Percentiles rank a stretch among this genome's conserved stretches.
Evolutionary conservation across 2,329 filamentous ascomycete genomes (phyloP).

Genomic region (Orbilia blumenaviensis): DNA sequence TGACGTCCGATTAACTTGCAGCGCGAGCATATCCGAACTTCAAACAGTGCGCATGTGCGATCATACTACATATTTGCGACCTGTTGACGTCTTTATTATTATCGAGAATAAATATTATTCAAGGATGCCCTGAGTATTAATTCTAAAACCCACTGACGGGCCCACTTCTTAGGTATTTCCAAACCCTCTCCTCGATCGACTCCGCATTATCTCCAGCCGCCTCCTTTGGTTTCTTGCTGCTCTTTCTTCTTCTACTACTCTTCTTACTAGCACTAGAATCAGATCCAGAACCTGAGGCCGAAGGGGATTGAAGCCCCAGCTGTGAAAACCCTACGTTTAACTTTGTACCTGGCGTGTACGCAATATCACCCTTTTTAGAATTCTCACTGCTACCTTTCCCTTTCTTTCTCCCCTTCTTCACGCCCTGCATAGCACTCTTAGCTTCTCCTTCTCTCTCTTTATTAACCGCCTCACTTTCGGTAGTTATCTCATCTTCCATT

Average conservation of each 20-base stretch:
- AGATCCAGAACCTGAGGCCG: background rate
- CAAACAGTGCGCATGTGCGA: no score
- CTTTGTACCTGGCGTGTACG: conserved; percentile 1
- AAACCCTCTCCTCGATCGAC: conserved; percentile 29
- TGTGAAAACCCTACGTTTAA: conserved; percentile 6
- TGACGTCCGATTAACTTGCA: background rate
- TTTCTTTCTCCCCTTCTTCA: background rate
- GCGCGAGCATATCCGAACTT: background rate
- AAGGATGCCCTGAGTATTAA: no score
- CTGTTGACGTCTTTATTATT: background rate
- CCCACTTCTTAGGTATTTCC: conserved; percentile 42
- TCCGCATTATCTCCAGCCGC: background rate
- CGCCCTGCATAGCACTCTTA: no score
- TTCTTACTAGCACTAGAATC: no score
- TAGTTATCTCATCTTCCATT: background rate
- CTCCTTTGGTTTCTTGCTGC: background rate
- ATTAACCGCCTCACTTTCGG: background rate
- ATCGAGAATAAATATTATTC: background rate
- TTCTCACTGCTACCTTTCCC: background rate
- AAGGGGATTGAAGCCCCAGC: conserved; percentile 9
- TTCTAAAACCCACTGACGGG: conserved; percentile 21
- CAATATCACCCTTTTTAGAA: background rate
- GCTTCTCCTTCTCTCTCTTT: no score
- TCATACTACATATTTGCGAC: background rate
- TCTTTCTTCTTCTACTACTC: background rate